Base-by-base conservation (phyloP, 1,139 yeast genomes). In the Debaryomyces sp. region DNA sequence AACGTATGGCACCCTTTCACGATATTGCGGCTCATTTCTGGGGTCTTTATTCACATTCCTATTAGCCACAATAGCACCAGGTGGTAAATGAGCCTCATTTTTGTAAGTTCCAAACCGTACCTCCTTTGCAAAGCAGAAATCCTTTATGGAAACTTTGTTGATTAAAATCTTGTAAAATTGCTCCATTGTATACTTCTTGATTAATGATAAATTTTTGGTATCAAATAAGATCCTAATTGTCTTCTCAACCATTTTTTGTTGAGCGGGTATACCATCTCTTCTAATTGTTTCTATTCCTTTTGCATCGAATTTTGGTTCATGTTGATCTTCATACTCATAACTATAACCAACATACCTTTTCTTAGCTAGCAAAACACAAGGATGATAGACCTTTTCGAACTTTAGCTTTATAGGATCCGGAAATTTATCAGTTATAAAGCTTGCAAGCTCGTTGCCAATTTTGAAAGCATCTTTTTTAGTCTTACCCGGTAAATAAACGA, bases 231-330 rank as follows among this genome's bases (percentile, higher is more conserved):
- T 73, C 37, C 87, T 71, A 8, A 94, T 67, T 0, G 88, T 70
- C 52, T 81, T 81, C 53, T 89, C 96, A 23, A 89, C 84, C 37
- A 94, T 84, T 58, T 87, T 87, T 66, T 83, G 96, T 56, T 89
- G 96, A 0, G 96, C 96, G 0, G 96, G 96, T 15, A 92, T 87
- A 0, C 97, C 98, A 66, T 94, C 99, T 55, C 99, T 73, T 52
- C 99, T 67, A 0, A 94, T 88, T 0, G 98, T 94, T 64, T 94
- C 99, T 15, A 90, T 91, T 1, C 99, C 99, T 59, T 94, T 94
- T 2, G 99, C 97, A 70, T 94, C 98, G 64, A 94, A 92, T 27
- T 68, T 77, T 0, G 97, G 90, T 6, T 55, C 67, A 3, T 47
- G 56, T 57, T 88, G 92, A 15, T 67, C 68, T 36, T 73, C 78